These are phyloP conservation scores for Vanilla planifolia DNA, from an alignment of 106 monocot genomes.

Conservation along the genomic window DNA sequence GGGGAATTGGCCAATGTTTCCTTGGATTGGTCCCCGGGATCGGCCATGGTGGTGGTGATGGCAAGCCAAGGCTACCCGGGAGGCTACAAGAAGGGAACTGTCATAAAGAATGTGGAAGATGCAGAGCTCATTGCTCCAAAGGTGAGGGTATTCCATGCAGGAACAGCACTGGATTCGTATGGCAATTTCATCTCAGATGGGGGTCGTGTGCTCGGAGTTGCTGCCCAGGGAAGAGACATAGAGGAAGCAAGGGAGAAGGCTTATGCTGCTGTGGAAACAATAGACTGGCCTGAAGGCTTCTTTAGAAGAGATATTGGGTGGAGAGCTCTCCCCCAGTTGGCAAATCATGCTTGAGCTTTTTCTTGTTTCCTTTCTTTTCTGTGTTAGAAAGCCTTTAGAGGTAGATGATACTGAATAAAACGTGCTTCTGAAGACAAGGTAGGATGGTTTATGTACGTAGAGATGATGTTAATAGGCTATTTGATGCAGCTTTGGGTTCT, in stretches of 20 bases:
- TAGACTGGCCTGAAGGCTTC: constrained; percentile 84
- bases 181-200: constrained; percentile 67
- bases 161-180: constrained; percentile 50
- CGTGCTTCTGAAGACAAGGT: too few species aligned
- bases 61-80: constrained; percentile 80
- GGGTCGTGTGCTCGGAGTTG: constrained; percentile 71
- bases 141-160: constrained; percentile 84
- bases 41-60: constrained; percentile 91
- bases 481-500: too few species aligned
- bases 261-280: constrained; percentile 66
- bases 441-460: too few species aligned
- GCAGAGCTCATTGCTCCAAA: constrained; percentile 57
- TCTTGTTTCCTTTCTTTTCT: too few species aligned
- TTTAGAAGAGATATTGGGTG: constrained; percentile 73
- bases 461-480: too few species aligned
- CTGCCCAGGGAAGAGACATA: constrained; percentile 71
- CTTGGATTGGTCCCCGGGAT: constrained; percentile 61
- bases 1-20: constrained; percentile 59
- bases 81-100: constrained; percentile 55
- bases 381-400: too few species aligned
- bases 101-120: constrained; percentile 71
- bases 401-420: too few species aligned
- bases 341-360: too few species aligned
- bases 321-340: constrained; percentile 56
- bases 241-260: constrained; percentile 60